Conservation (phyloP, 2,329 filamentous ascomycete species). For the Arthrobotrys iridis region DNA sequence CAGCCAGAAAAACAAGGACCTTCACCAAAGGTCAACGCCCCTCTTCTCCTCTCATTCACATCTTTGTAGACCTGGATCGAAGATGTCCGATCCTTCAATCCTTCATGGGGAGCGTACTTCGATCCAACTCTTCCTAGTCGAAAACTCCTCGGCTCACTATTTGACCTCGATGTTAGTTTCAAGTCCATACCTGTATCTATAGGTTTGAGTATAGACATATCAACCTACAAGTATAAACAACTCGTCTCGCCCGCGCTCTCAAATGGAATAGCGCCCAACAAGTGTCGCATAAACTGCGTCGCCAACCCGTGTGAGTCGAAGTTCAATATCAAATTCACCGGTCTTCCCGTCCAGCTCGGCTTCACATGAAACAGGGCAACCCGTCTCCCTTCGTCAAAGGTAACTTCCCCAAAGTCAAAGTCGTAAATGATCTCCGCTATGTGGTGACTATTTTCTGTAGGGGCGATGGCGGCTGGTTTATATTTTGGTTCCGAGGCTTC, state of each 20-base stretch:
- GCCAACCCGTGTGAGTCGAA: constrained; percentile 41
- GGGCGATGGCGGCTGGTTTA: constrained; percentile 15
- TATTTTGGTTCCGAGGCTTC: constrained; percentile 22
- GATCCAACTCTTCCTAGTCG: constrained; percentile 35
- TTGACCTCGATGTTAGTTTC: constrained; percentile 1
- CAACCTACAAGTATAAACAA: constrained; percentile 49
- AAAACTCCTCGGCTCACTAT: constrained; percentile 49
- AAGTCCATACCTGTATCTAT: not conserved
- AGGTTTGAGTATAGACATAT: not conserved
- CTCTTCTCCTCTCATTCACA: constrained; percentile 50
- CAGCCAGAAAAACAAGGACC: constrained; percentile 47
- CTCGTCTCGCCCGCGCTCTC: constrained; percentile 45
- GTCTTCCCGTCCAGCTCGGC: constrained; percentile 38
- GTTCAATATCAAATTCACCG: constrained; percentile 51
- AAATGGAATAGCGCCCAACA: constrained; percentile 34
- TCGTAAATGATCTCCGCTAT: constrained; percentile 52
- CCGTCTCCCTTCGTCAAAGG: constrained; percentile 47
- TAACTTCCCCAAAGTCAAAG: constrained; percentile 51
- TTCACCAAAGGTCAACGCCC: constrained; percentile 33
- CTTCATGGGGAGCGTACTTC: constrained; percentile 42
- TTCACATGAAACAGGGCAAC: constrained; percentile 39
- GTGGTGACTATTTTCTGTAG: constrained; percentile 36
- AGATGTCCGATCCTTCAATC: constrained; percentile 43
- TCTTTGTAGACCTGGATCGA: constrained; percentile 45
- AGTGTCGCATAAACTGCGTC: constrained; percentile 46